Evolutionary conservation across 78 protist genomes (phyloP).

Genomic region (Dictyostelium firmibasis): DNA sequence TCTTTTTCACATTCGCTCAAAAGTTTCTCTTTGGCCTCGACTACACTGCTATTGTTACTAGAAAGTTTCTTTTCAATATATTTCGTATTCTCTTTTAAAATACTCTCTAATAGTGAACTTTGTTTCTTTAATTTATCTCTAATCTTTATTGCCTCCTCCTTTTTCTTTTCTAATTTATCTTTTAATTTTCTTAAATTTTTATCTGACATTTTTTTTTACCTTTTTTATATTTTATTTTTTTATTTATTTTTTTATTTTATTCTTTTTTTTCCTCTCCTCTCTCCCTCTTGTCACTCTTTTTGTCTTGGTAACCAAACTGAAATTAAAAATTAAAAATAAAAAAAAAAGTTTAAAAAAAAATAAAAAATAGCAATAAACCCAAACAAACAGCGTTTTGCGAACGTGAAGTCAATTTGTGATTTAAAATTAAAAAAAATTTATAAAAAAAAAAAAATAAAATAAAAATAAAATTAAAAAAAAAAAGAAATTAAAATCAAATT

Average conservation of each 20-base stretch:
- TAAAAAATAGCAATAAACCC: too few species aligned
- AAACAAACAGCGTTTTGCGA: neutral
- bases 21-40: neutral
- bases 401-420: neutral
- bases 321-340: too few species aligned
- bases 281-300: neutral
- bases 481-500: too few species aligned
- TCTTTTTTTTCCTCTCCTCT: neutral
- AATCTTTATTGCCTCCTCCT: neutral
- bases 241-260: too few species aligned
- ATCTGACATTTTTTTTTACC: slow-evolving; percentile 2
- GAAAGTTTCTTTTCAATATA: neutral
- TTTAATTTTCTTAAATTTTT: slow-evolving; percentile 4
- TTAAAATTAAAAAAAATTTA: too few species aligned
- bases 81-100: neutral
- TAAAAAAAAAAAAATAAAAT: too few species aligned
- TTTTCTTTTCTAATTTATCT: neutral
- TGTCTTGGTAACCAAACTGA: too few species aligned
- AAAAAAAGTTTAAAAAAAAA: too few species aligned
- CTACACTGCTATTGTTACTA: neutral
- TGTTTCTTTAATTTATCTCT: neutral
- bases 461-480: too few species aligned
- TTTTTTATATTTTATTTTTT: too few species aligned
- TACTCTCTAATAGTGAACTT: neutral
- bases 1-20: neutral